A percentile compares a stretch with the other conserved stretches of the same genome.
These are phyloP conservation scores for Ramularia endophylla DNA, from an alignment of 2,329 filamentous ascomycete genomes.

Conservation along the genomic window DNA sequence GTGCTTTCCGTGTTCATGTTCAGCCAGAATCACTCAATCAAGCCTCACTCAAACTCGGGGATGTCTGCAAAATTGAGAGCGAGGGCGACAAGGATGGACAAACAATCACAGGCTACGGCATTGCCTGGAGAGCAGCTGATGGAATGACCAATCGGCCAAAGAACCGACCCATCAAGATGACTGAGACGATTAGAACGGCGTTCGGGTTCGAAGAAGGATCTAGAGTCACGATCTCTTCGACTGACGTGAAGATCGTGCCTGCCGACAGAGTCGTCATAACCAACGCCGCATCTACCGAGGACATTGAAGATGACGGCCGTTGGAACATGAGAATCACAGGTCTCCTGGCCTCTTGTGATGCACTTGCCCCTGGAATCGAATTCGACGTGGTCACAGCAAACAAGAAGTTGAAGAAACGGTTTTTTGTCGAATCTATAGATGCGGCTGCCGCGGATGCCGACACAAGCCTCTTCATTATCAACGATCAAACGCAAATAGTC, in stretches of 20 bases:
- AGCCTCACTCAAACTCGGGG: slow-evolving; percentile 52
- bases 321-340: slow-evolving; percentile 24
- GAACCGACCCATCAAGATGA: slow-evolving; percentile 64
- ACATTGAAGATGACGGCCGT: slow-evolving; percentile 28
- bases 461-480: slow-evolving; percentile 14
- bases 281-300: slow-evolving; percentile 46
- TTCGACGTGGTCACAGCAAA: slow-evolving; percentile 57
- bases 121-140: slow-evolving; percentile 55
- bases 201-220: slow-evolving; percentile 69
- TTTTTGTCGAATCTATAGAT: slow-evolving; percentile 54
- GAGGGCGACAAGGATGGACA: slow-evolving; percentile 28
- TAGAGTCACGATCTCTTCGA: slow-evolving; percentile 55
- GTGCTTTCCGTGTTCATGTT: slow-evolving; percentile 55
- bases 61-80: slow-evolving; percentile 50
- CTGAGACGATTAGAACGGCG: slow-evolving; percentile 65
- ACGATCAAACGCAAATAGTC: slow-evolving; percentile 18
- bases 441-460: slow-evolving; percentile 19
- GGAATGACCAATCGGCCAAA: slow-evolving; percentile 50
- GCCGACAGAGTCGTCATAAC: slow-evolving; percentile 55
- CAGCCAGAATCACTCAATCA: slow-evolving; percentile 51
- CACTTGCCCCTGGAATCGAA: slow-evolving; percentile 62
- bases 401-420: slow-evolving; percentile 54
- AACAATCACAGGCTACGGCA: slow-evolving; percentile 46
- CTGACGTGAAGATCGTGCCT: slow-evolving; percentile 46
- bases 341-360: slow-evolving; percentile 46